These are phyloP conservation scores for Bathelium albidoporum DNA, from an alignment of 495 filamentous ascomycete genomes.

Conservation along the genomic window DNA sequence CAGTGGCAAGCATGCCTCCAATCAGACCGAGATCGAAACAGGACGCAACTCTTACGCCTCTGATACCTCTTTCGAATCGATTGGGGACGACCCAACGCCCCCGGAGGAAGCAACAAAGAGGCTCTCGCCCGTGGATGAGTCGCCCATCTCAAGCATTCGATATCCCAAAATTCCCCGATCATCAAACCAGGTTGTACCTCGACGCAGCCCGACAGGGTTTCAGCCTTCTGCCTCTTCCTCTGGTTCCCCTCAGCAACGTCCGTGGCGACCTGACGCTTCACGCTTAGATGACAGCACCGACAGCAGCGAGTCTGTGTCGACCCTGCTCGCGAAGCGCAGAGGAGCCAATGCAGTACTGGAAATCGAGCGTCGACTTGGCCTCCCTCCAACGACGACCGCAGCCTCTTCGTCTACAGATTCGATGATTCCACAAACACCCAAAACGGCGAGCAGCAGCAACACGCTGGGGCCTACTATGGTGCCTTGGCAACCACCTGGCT, in stretches of 20 bases:
- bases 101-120: conserved; percentile 28
- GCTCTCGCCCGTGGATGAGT: conserved; percentile 32
- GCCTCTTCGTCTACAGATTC: neutral
- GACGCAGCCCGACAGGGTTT: conserved; percentile 17
- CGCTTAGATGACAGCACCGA: neutral
- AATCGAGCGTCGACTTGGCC: conserved; percentile 20
- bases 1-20: neutral
- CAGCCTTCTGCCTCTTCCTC: neutral
- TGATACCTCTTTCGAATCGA: conserved; percentile 31
- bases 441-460: conserved; percentile 4
- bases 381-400: conserved; percentile 11
- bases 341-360: conserved; percentile 19
- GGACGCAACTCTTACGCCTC: conserved; percentile 22
- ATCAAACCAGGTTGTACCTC: conserved; percentile 29
- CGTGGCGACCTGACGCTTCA: neutral
- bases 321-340: conserved; percentile 25
- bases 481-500: neutral
- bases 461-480: neutral
- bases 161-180: conserved; percentile 33
- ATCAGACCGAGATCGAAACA: neutral
- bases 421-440: neutral
- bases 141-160: conserved; percentile 28
- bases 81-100: conserved; percentile 30
- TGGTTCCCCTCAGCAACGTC: neutral
- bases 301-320: conserved; percentile 5